These are phyloP conservation scores for Coniochaeta hoffmannii DNA, from an alignment of 2,329 filamentous ascomycete genomes.

Conservation along the genomic window DNA sequence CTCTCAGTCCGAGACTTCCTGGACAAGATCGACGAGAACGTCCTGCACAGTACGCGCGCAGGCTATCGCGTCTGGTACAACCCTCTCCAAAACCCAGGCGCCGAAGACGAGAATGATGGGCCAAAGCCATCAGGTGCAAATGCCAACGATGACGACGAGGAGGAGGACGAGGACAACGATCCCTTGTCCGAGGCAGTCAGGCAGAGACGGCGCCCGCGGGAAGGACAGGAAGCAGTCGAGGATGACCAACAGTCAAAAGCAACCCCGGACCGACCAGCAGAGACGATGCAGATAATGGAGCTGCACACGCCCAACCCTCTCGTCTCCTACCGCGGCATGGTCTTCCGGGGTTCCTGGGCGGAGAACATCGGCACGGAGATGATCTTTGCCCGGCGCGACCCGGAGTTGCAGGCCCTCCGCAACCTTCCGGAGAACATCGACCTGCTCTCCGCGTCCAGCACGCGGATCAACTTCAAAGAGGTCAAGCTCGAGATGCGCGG, in stretches of 20 bases:
- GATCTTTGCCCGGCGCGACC: conserved; percentile 53
- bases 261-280: conserved; percentile 8
- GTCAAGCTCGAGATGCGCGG: conserved; percentile 37
- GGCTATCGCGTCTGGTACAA: conserved; percentile 36
- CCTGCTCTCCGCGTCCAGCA: conserved; percentile 62
- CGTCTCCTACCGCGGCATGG: conserved; percentile 68
- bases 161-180: conserved; percentile 20
- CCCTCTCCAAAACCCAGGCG: conserved; percentile 10
- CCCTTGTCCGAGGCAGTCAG: conserved; percentile 2
- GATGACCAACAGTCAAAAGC: conserved; percentile 9
- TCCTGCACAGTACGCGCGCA: conserved; percentile 30
- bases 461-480: conserved; percentile 62
- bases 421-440: conserved; percentile 54
- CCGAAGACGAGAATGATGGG: background rate
- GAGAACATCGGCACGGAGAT: conserved; percentile 79
- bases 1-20: conserved; percentile 54
- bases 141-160: conserved; percentile 16
- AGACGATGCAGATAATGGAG: conserved; percentile 71
- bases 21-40: conserved; percentile 26
- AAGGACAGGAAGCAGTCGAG: background rate
- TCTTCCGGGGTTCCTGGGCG: conserved; percentile 77
- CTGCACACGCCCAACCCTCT: conserved; percentile 71
- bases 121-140: background rate
- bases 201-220: background rate
- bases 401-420: conserved; percentile 38